Base-by-base conservation (phyloP, 257 asterid species). In the Coffea eugenioides region DNA sequence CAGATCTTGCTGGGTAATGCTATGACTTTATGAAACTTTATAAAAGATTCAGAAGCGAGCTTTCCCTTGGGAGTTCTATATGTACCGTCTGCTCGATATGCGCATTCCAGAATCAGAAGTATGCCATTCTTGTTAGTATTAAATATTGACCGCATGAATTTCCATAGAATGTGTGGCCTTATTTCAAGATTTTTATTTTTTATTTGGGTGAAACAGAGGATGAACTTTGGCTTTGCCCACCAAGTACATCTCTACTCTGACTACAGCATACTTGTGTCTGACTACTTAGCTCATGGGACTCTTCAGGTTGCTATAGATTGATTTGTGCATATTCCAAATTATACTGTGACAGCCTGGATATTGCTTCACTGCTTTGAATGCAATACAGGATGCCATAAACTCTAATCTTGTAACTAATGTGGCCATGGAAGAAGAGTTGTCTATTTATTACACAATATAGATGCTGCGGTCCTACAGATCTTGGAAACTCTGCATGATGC, bases 381-480 rank as follows among this genome's bases (percentile, higher is more conserved):
- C 45, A 23, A 73, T 88, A 83, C 87, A 94, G 99, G 99, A 96
- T 89, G 98, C 96, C 79, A 89, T 94, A 75, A 94, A 96, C 77
- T 90, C 88, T 59, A 83, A 89, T 83, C 88, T 66, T 20, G 97
- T 92, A 82, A 87, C 59, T 77, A 91, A 94, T 61, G 92, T 87
- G 73, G 85, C 86, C 78, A 96, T 96, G 99, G 99, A 96, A 67
- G 99, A 96, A 87, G 91, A 88, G 14, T 81, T 96, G 31, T 92
- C 97, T 79, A 88, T 93, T 64, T 92, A 92, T 84, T 96, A 96
- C 93, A 96, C 99, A 80, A 90, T 92, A 72, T 97, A 96, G 90
- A 87, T 94, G 99, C 97, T 96, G 69, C 90, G 80, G n/a, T n/a
- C n/a, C n/a, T n/a, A n/a, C n/a, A n/a, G 82, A 92, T 91, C 78